Evolutionary conservation across 257 asterid species (phyloP), one percentile per base, ranked within the genome.

Genomic region (Plantago major): DNA sequence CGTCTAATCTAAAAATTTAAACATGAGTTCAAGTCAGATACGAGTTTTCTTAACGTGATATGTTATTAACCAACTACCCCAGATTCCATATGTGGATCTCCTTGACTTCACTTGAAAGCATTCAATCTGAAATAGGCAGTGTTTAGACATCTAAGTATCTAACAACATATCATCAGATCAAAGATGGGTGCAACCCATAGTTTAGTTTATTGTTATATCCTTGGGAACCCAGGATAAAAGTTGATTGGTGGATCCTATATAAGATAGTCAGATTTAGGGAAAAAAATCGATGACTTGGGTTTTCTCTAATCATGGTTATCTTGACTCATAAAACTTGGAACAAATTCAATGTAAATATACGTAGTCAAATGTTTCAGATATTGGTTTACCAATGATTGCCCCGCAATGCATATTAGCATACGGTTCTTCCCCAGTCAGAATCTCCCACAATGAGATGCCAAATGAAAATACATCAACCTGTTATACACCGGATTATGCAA

Each of bases 381-480:
- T 59, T 44, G 44, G 67, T 84, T 78, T 63, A 84, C 95, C 95
- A 47, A 87, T 87, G 69, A 87, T 87, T 64, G 85, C 86, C 55
- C 89, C 95, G 70, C 85, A 87, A 63, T 84, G 93, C 93, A 87
- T 84, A 74, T 87, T 82, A n/a, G 87, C 75, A 52, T 87, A 84
- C 63, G 95, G 95, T 66, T 87, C 93, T 64, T 87, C 92, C 46
- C 84, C 86, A 26, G 93, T 87, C 58, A 87, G 71, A 72, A 87
- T 84, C 78, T 87, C 95, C 93, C 95, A 86, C 80, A 84, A 51
- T 46, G 73, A 71, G 65, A 87, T 82, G 63, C 89, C 95, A 42
- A 87, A 87, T 63, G 95, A 87, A 71, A 84, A 87, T 52, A 87
- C 95, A 68, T 87, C 95, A 66, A 87, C 93, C 95, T 84, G 80